Evolutionary conservation across 768 basidiomycete genomes (phyloP), one percentile per base, ranked within the genome.

Genomic region (Trametes maxima): DNA sequence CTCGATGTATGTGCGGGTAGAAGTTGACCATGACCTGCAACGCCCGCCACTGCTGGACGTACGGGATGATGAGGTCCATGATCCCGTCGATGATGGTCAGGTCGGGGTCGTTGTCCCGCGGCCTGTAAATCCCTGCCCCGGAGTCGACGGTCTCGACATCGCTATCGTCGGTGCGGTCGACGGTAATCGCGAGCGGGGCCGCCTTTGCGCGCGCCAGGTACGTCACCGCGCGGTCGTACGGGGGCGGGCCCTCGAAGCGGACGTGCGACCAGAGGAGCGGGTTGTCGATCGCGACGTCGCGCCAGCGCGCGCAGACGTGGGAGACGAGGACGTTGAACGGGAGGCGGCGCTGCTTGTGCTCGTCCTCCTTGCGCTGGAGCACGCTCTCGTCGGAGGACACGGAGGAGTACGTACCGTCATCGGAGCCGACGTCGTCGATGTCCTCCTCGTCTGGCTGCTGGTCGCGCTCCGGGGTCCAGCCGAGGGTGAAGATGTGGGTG

Each of bases 271-370:
- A 89, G 17, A 89, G 76, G 10, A 75, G 73, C 0, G 85, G 82
- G 0, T 81, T 82, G 33, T 79, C 79, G 28, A 88, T 56, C 3
- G 85, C 68, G 1, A 79, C 65, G 37, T 72, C 73, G 49, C 86
- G 83, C 87, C 87, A 88, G 58, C 79, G 82, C 24, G 67, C 73
- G 70, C 86, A 88, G 11, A 87, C 81, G 65, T 86, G 86, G 17
- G 86, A 86, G 14, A 80, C 84, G 65, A 85, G 74, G 28, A 85
- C 58, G 50, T 53, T 52, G 58, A 53, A 52, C 37, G 50, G 58
- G 2, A 59, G 50, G 21, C 14, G 11, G 35, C 51, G 51, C 25
- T 47, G 45, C 36, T 54, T 39, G 19, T 53, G 45, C 22, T 60
- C 59, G 12, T 47, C 37, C 45, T 35, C 44, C 1, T n/a, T 35